phyloP scores from a whole-genome alignment of 345 rosid genomes.

The Gossypium sturtianum region DNA sequence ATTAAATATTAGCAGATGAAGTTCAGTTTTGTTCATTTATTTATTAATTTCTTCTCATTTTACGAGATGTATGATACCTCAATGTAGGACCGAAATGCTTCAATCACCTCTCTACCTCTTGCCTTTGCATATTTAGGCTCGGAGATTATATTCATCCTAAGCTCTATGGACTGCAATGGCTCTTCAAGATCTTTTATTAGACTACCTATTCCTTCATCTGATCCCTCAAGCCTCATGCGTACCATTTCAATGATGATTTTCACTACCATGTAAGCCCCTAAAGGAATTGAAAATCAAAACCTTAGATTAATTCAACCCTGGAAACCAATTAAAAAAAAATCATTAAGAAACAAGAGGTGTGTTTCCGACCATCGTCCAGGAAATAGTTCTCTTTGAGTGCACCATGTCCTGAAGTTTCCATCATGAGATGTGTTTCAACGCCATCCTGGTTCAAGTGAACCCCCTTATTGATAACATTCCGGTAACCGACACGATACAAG shows the following conservation, averaged over 20 bases:
- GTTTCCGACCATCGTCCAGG: constrained; percentile 66
- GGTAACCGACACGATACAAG: constrained; percentile 81
- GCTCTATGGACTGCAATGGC: constrained; percentile 55
- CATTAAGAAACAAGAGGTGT: background rate
- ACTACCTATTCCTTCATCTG: constrained; percentile 64
- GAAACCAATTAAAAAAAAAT: background rate
- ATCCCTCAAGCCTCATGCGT: constrained; percentile 63
- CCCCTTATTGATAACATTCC: constrained; percentile 94
- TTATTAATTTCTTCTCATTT: background rate
- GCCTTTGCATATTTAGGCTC: constrained; percentile 73
- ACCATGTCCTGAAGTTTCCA: constrained; percentile 98
- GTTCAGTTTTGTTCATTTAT: background rate
- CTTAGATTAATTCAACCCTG: background rate
- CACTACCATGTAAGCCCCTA: constrained; percentile 94
- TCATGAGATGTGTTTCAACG: constrained; percentile 80
- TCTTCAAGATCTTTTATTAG: constrained; percentile 72
- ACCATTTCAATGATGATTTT: constrained; percentile 90
- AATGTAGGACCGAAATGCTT: constrained; percentile 53
- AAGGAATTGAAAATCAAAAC: background rate
- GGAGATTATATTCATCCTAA: constrained; percentile 64
- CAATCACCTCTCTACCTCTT: constrained; percentile 64
- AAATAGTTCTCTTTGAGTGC: constrained; percentile 89
- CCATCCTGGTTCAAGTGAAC: constrained; percentile 68
- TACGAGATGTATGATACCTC: constrained; percentile 35
- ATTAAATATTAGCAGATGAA: background rate